Base-by-base conservation (phyloP, 345 rosid genomes). In the Carallia brachiata region DNA sequence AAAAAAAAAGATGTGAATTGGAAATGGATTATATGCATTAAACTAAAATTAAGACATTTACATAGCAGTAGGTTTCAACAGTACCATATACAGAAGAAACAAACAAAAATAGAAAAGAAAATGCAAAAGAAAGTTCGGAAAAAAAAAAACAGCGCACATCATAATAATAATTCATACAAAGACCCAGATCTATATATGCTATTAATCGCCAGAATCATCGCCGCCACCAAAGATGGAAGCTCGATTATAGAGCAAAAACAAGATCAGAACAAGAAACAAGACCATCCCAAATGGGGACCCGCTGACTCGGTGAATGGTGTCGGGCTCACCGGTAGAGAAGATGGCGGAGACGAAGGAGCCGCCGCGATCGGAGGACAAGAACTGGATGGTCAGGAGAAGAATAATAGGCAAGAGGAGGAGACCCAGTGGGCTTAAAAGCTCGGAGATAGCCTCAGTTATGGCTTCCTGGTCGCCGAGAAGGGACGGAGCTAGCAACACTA, bases 211-310 rank as follows among this genome's bases (percentile, higher is more conserved):
- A 17, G 90, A 82, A 63, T 78, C 95, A 66, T 85, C 95, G 28
- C 32, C 85, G 13, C 94, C 93, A 59, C 98, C 95, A 40, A 91
- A 91, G 81, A 94, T 86, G 50, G 96, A 91, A 61, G 89, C 69
- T 5, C 93, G 87, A 40, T 90, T 73, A 66, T 82, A 88, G 18
- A 94, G 97, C 73, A 91, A 74, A 70, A 89, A 80, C 79, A 94
- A 64, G 65, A 87, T 68, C 7, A 94, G 70, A 6, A 84, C 60
- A 6, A 94, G 89, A 48, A 94, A 76, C 8, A 94, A 73, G 7
- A 93, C 92, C 0, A 89, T 94, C 3, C 97, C 91, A 2, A 89
- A 79, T 0, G 97, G 97, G 7, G 97, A 87, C 18, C 97, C 96
- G 1, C 91, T 80, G 58, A 82, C 90, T 0, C 91, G 83, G 81